These are phyloP conservation scores for Friedmanniomyces simplex DNA, from an alignment of 495 filamentous ascomycete genomes.

Conservation along the genomic window DNA sequence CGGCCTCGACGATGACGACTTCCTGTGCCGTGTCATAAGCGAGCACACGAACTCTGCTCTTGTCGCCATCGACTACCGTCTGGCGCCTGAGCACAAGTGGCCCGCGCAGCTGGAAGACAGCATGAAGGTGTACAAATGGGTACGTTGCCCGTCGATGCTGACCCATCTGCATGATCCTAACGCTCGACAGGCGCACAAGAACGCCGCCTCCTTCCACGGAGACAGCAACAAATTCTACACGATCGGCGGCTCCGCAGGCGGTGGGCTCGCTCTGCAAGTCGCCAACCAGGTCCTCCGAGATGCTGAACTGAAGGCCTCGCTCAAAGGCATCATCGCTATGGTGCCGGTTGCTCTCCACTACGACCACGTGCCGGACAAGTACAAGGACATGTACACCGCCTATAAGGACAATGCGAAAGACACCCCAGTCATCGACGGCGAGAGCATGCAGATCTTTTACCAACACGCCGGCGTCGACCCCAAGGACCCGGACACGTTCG, in stretches of 20 bases:
- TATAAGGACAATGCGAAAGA: constrained; percentile 23
- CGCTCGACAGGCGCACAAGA: constrained; percentile 14
- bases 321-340: constrained; percentile 23
- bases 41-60: constrained; percentile 22
- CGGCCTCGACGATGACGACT: constrained; percentile 23
- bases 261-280: constrained; percentile 22
- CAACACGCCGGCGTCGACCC: constrained; percentile 8
- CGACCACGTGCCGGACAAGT: constrained; percentile 20
- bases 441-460: constrained; percentile 20
- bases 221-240: constrained; percentile 21
- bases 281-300: constrained; percentile 20
- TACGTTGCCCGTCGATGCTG: not conserved
- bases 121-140: constrained; percentile 21
- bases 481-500: constrained; percentile 18
- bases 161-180: not conserved
- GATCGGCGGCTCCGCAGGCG: constrained; percentile 26
- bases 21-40: constrained; percentile 23
- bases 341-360: constrained; percentile 22
- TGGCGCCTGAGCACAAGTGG: constrained; percentile 24
- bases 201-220: constrained; percentile 21
- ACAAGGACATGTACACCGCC: constrained; percentile 21
- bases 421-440: constrained; percentile 21
- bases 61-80: constrained; percentile 27
- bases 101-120: constrained; percentile 24
- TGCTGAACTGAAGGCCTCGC: constrained; percentile 5